Evolutionary conservation across 2,329 filamentous ascomycete genomes (phyloP).

Genomic region (Fusarium sp.): DNA sequence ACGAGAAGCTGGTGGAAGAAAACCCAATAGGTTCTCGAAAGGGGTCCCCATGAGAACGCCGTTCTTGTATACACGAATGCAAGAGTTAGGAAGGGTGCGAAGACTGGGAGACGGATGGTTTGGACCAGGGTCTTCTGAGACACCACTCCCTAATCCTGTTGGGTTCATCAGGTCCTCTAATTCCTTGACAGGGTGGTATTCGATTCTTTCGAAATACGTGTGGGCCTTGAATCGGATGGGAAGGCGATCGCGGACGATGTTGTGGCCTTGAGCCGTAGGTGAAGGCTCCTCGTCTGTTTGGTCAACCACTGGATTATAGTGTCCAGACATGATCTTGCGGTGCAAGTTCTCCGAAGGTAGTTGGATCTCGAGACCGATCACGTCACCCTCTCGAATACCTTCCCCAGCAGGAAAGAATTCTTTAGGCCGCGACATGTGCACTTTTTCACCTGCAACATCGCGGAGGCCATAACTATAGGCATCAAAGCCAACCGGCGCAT

Average conservation of each 20-base stretch:
- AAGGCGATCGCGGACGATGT: slow-evolving; percentile 94
- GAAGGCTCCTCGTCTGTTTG: slow-evolving; percentile 67
- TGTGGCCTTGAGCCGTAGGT: slow-evolving; percentile 69
- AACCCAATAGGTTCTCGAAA: slow-evolving; percentile 88
- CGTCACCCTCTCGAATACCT: slow-evolving; percentile 87
- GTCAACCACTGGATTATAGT: slow-evolving; percentile 89
- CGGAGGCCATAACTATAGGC: slow-evolving; percentile 94
- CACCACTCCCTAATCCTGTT: slow-evolving; percentile 55
- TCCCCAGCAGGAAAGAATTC: slow-evolving; percentile 85
- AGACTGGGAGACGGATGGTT: slow-evolving; percentile 81
- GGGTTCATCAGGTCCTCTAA: slow-evolving; percentile 86
- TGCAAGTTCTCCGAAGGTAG: slow-evolving; percentile 88
- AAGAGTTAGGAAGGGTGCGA: slow-evolving; percentile 86
- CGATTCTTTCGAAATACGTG: slow-evolving; percentile 92
- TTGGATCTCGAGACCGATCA: slow-evolving; percentile 92
- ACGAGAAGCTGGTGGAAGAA: slow-evolving; percentile 88
- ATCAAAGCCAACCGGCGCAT: slow-evolving; percentile 87
- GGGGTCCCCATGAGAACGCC: slow-evolving; percentile 86
- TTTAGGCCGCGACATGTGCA: slow-evolving; percentile 93
- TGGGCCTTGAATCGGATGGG: slow-evolving; percentile 94
- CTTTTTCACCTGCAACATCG: slow-evolving; percentile 89
- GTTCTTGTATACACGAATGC: slow-evolving; percentile 93
- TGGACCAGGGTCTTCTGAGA: slow-evolving; percentile 72
- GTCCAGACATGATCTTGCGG: slow-evolving; percentile 86
- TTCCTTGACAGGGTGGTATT: slow-evolving; percentile 88